These are phyloP conservation scores for Croton setiger DNA, from an alignment of 441 rosid species.

Conservation along the genomic window DNA sequence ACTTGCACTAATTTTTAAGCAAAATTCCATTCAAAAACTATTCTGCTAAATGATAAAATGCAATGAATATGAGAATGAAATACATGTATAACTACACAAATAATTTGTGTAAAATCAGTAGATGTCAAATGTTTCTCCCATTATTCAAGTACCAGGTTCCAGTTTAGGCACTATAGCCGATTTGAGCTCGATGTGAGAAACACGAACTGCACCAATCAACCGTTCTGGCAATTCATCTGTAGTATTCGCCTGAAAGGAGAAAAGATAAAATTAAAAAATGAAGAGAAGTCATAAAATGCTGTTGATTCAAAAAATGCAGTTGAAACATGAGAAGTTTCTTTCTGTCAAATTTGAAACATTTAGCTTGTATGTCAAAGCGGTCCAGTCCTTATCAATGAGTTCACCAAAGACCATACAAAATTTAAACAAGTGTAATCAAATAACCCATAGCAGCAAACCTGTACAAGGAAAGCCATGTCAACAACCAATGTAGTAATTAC, in stretches of 20 bases:
- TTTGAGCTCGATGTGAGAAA: slow-evolving; percentile 81
- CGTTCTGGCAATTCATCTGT: slow-evolving; percentile 86
- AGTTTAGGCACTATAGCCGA: slow-evolving; percentile 81
- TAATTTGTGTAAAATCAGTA: slow-evolving; percentile 23
- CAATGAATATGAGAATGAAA: slow-evolving; percentile 23
- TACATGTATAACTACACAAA: slow-evolving; percentile 30
- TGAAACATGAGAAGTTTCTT: background rate
- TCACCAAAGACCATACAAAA: background rate
- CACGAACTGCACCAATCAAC: slow-evolving; percentile 91
- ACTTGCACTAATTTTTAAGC: slow-evolving; percentile 11
- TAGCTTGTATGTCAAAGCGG: too few relatives aligned
- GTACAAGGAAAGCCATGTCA: slow-evolving; percentile 99
- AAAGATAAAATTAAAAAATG: background rate
- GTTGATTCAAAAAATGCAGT: background rate
- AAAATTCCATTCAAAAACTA: slow-evolving; percentile 19
- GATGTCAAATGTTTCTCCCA: slow-evolving; percentile 20
- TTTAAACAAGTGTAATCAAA: background rate
- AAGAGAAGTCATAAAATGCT: background rate
- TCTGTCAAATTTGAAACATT: background rate
- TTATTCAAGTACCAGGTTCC: slow-evolving; percentile 38
- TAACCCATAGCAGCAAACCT: slow-evolving; percentile 42
- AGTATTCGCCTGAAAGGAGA: slow-evolving; percentile 60
- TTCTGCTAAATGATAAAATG: slow-evolving; percentile 14
- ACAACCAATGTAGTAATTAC: slow-evolving; percentile 91
- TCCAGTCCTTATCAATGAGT: too few relatives aligned